Percentiles rank a stretch among this genome's conserved stretches.
phyloP scores from a whole-genome alignment of 768 basidiomycete genomes.

The Leucosporidium yakuticum region DNA sequence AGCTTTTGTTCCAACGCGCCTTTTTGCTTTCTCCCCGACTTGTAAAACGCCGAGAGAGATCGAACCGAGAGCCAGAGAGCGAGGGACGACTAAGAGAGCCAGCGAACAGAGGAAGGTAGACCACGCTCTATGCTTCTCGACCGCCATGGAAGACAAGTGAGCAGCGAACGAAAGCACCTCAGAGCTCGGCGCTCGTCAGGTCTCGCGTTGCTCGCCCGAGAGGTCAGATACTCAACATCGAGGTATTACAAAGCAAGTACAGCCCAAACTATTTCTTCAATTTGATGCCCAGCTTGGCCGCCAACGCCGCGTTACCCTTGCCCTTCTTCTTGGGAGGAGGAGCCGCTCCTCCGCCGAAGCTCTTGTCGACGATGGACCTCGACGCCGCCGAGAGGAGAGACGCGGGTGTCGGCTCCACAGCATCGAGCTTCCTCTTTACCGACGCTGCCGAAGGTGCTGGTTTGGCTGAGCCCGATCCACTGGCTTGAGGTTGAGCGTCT shows the following conservation, averaged over 20 bases:
- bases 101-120: too few relatives aligned
- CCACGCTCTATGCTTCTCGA: too few relatives aligned
- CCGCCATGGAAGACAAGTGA: too few relatives aligned
- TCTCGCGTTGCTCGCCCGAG: too few relatives aligned
- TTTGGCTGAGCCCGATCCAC: slow-evolving; percentile 30
- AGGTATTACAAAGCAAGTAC: neutral
- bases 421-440: slow-evolving; percentile 75
- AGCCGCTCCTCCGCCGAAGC: slow-evolving; percentile 48
- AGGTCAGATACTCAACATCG: neutral
- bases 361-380: slow-evolving; percentile 55
- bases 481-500: slow-evolving; percentile 35
- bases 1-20: too few relatives aligned
- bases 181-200: too few relatives aligned
- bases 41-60: too few relatives aligned
- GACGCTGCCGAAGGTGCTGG: slow-evolving; percentile 25
- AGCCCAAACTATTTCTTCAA: slow-evolving; percentile 40
- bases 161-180: too few relatives aligned
- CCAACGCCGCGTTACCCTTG: slow-evolving; percentile 47
- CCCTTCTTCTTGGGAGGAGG: slow-evolving; percentile 54
- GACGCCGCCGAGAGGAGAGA: slow-evolving; percentile 63
- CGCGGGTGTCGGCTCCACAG: slow-evolving; percentile 64
- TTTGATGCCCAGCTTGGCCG: slow-evolving; percentile 68
- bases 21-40: too few relatives aligned
- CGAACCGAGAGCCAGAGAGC: too few relatives aligned
- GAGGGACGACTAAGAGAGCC: too few relatives aligned